phyloP scores from a whole-genome alignment of 2,329 filamentous ascomycete genomes.

The Fusarium torulosum region DNA sequence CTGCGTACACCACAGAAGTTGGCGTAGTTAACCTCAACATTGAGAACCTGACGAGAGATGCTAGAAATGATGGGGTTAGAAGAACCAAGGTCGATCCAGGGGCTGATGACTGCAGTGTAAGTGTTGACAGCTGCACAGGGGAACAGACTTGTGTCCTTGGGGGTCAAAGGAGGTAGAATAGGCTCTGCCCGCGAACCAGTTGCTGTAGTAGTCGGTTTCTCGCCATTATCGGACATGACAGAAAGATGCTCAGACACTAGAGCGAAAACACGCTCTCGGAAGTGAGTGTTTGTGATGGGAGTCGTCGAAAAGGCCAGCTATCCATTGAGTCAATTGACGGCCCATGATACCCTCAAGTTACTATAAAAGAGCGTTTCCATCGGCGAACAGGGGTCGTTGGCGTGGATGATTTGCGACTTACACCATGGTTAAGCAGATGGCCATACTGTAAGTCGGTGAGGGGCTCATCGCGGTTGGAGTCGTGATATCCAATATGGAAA shows the following conservation, averaged over 20 bases:
- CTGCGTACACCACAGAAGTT: conserved; percentile 93
- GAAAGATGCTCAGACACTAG: conserved; percentile 69
- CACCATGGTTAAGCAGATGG: conserved; percentile 76
- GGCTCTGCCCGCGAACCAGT: conserved; percentile 66
- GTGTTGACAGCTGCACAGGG: conserved; percentile 78
- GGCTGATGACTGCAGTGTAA: conserved; percentile 82
- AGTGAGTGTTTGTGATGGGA: conserved; percentile 80
- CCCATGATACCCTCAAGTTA: neutral
- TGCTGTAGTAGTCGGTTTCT: conserved; percentile 55
- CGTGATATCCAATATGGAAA: conserved; percentile 82
- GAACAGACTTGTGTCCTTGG: conserved; percentile 81
- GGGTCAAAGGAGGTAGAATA: conserved; percentile 76
- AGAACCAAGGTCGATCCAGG: conserved; percentile 93
- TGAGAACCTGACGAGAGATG: conserved; percentile 89
- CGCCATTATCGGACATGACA: conserved; percentile 57
- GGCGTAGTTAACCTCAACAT: conserved; percentile 92
- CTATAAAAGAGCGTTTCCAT: neutral
- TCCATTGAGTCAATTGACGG: conserved; percentile 38
- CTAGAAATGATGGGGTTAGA: conserved; percentile 84
- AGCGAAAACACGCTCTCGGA: conserved; percentile 75
- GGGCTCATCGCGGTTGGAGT: conserved; percentile 70
- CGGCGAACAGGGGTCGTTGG: conserved; percentile 1
- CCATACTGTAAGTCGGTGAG: conserved; percentile 74
- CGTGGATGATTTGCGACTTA: conserved; percentile 58
- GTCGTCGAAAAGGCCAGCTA: conserved; percentile 85